A percentile compares a stretch with the other conserved stretches of the same genome.
phyloP scores from a whole-genome alignment of 176 grass and related monocot species.

The Ensete ventricosum region DNA sequence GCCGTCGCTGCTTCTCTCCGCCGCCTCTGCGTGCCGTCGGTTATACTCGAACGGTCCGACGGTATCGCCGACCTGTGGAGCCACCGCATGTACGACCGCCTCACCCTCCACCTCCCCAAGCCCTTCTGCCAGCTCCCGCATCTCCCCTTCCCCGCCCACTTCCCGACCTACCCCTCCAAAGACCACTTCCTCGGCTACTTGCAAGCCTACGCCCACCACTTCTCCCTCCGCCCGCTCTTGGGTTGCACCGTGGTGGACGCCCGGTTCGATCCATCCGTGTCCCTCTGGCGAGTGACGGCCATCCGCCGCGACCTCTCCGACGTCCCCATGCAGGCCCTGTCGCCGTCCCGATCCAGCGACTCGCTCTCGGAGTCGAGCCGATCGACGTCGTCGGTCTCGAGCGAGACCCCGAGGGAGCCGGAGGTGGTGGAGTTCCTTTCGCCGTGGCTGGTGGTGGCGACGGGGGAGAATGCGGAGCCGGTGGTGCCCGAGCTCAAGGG shows the following conservation, averaged over 20 bases:
- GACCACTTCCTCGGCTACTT: slow-evolving; percentile 74
- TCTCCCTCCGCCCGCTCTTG: slow-evolving; percentile 58
- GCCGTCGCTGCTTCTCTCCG: slow-evolving; percentile 76
- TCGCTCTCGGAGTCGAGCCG: not conserved
- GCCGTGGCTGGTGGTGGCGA: slow-evolving; percentile 82
- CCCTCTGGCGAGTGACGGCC: slow-evolving; percentile 52
- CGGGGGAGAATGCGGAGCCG: slow-evolving; percentile 83
- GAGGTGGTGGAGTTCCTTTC: slow-evolving; percentile 43
- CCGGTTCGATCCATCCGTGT: slow-evolving; percentile 25
- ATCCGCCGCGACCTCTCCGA: not conserved
- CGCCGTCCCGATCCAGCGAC: not conserved
- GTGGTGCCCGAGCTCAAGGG: slow-evolving; percentile 65
- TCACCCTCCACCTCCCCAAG: slow-evolving; percentile 87
- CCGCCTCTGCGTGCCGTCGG: slow-evolving; percentile 40
- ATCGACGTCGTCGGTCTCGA: not conserved
- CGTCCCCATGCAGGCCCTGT: not conserved
- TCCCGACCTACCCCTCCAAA: slow-evolving; percentile 71
- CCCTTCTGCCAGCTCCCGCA: slow-evolving; percentile 77
- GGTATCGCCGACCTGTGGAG: slow-evolving; percentile 76
- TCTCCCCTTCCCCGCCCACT: slow-evolving; percentile 52
- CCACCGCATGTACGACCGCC: slow-evolving; percentile 74
- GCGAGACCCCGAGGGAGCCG: not conserved
- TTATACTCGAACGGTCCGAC: slow-evolving; percentile 69
- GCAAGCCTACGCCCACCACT: slow-evolving; percentile 53
- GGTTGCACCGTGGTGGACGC: slow-evolving; percentile 42